Evolutionary conservation across 2,329 filamentous ascomycete species (phyloP).

Genomic region (Fusarium robinianum): DNA sequence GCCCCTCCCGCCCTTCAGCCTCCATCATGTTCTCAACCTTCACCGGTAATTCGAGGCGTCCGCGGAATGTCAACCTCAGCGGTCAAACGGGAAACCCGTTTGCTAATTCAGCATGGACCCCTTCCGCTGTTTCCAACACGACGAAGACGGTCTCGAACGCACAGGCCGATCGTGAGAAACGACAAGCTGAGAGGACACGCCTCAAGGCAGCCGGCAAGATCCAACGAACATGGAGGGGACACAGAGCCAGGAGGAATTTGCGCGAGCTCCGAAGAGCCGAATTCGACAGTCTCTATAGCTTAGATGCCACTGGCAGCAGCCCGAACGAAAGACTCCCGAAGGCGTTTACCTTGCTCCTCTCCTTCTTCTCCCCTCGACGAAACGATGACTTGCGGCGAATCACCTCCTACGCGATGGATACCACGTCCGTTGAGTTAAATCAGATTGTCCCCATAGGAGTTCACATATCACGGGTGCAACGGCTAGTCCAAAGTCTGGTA

Average conservation of each 20-base stretch:
- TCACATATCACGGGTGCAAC: constrained; percentile 39
- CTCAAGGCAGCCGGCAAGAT: constrained; percentile 74
- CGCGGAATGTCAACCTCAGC: constrained; percentile 91
- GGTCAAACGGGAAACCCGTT: constrained; percentile 84
- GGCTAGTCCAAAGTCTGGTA: constrained; percentile 46
- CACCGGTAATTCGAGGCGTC: constrained; percentile 81
- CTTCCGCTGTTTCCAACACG: constrained; percentile 62
- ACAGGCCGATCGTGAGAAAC: constrained; percentile 79
- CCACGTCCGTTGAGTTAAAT: constrained; percentile 43
- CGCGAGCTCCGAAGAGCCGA: constrained; percentile 60
- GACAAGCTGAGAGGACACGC: constrained; percentile 80
- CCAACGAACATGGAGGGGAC: constrained; percentile 82
- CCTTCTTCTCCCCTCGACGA: constrained; percentile 52
- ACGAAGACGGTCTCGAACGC: constrained; percentile 82
- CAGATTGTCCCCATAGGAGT: constrained; percentile 42
- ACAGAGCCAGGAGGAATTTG: constrained; percentile 63
- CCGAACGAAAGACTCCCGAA: constrained; percentile 43
- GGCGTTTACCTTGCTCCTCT: constrained; percentile 54
- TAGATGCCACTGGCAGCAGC: constrained; percentile 39
- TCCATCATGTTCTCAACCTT: constrained; percentile 85
- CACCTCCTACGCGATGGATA: constrained; percentile 50
- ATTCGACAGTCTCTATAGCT: constrained; percentile 65
- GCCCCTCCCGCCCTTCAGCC: constrained; percentile 12
- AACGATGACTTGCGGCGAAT: constrained; percentile 56
- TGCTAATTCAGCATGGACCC: constrained; percentile 63